Evolutionary conservation across 306 rosid genomes (phyloP).

Genomic region (Cucumis melo): DNA sequence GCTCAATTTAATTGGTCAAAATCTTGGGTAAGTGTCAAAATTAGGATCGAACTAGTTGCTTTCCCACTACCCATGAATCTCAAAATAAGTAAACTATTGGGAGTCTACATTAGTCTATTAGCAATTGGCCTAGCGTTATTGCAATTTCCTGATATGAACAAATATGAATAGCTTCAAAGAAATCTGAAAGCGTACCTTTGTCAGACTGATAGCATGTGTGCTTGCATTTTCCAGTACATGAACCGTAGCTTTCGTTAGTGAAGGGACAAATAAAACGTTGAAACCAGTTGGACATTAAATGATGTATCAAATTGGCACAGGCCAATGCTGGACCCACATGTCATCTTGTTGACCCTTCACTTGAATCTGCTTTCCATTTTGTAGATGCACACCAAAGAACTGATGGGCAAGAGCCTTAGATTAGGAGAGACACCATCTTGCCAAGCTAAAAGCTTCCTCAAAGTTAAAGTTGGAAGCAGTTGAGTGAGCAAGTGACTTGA

Average conservation of each 20-base stretch:
- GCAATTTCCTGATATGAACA: neutral
- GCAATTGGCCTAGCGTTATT: neutral
- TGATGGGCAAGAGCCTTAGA: neutral
- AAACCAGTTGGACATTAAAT: neutral
- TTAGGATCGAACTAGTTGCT: neutral
- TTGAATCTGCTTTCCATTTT: neutral
- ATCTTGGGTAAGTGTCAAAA: neutral
- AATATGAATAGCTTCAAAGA: neutral
- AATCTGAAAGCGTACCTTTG: neutral
- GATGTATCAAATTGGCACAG: neutral
- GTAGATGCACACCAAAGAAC: neutral
- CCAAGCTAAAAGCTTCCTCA: neutral
- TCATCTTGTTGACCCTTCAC: neutral
- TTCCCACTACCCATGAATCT: neutral
- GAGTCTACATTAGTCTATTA: neutral
- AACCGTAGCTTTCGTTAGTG: neutral
- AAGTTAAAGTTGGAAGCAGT: neutral
- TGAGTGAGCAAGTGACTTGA: neutral
- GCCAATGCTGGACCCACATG: constrained; percentile 4
- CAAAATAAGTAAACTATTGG: neutral
- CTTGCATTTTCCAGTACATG: constrained; percentile 5
- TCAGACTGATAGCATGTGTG: constrained; percentile 4
- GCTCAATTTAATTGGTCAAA: neutral
- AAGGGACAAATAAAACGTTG: neutral
- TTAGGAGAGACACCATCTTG: neutral